Evolutionary conservation across 306 rosid species (phyloP), one percentile per base, ranked within the genome.

Genomic region (Vigna hirtella): DNA sequence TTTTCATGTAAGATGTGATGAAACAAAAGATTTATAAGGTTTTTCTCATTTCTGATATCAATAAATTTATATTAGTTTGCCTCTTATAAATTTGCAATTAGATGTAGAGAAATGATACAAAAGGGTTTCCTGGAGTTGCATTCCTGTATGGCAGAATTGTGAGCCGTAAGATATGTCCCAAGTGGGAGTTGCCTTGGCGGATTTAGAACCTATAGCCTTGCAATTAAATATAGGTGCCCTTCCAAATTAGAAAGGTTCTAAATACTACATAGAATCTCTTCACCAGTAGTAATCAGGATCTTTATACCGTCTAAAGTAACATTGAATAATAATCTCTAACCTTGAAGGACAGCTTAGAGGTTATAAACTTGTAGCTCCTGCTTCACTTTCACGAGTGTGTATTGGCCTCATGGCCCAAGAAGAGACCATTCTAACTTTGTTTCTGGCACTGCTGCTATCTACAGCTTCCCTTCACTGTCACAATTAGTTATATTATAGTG

Each of bases 281-380:
- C 22, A 12, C 43, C 42, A 26, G 3, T 45, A 45, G 43, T 58
- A 45, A 28, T 76, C 30, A 65, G 32, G 40, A 38, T 65, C 13
- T 16, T 51, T 38, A 52, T 76, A 36, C 61, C 48, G 47, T 74
- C 47, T 56, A 14, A 81, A 9, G 18, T 53, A 55, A 53, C 70
- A 53, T 52, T 45, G 22, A 20, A 52, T 72, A 18, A 40, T 72
- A 26, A 26, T 26, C 66, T 18, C 17, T 52, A 32, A 70, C 38
- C 36, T 61, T 61, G 49, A 26, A 4, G 49, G 59, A 61, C 14
- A n/a, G 38, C 38, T 61, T 51, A 30, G 47, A 43, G 69, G 47
- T 17, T 74, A 17, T 43, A 59, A 74, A 74, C 18, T 59, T 48
- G 71, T 22, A 9, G 47, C 34, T 26, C 32, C 2, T 24, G 48